Percentiles rank a stretch among this genome's conserved stretches.
These are phyloP conservation scores for Cercospora sp. DNA, from an alignment of 2,329 filamentous ascomycete species.

Conservation along the genomic window DNA sequence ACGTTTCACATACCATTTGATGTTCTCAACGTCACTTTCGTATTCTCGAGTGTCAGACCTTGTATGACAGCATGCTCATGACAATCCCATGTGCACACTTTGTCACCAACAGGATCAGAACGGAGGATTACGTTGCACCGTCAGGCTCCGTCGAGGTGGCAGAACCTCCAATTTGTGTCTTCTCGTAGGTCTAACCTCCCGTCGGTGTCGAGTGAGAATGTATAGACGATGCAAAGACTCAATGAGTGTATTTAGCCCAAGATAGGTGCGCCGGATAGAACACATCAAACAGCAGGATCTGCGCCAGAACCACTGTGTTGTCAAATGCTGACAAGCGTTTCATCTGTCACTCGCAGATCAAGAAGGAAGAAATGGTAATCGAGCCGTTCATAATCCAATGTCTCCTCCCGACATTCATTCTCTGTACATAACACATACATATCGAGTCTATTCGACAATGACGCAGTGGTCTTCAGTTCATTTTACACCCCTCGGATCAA, in stretches of 20 bases:
- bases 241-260: no score
- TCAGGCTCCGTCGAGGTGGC: not conserved
- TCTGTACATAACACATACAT: constrained; percentile 1
- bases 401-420: not conserved
- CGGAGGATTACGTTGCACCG: not conserved
- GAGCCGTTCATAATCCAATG: not conserved
- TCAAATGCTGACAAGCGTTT: no score
- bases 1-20: not conserved
- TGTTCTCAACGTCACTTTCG: not conserved
- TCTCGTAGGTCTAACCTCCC: not conserved
- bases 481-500: not conserved
- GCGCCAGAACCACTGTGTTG: no score
- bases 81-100: not conserved
- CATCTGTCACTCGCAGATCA: not conserved
- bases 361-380: not conserved
- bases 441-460: not conserved
- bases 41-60: not conserved
- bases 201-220: not conserved
- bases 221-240: not conserved
- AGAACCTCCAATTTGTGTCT: not conserved
- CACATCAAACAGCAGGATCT: no score
- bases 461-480: not conserved
- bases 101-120: not conserved
- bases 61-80: not conserved
- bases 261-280: no score